Evolutionary conservation across 2,329 filamentous ascomycete species (phyloP).

Genomic region (Nigrospora oryzae): DNA sequence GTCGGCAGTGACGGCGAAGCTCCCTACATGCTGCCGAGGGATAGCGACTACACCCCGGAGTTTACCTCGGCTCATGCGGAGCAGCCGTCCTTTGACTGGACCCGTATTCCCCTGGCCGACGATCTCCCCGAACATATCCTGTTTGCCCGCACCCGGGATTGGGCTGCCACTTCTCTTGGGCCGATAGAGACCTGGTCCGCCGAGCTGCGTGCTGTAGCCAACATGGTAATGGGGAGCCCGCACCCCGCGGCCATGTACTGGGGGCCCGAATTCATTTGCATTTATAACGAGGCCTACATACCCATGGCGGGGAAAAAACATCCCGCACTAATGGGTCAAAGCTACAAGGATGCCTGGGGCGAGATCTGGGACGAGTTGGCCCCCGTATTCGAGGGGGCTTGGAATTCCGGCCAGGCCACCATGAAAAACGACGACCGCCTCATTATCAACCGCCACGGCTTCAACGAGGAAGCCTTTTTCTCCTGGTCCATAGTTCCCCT

Average conservation of each 20-base stretch:
- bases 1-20: conserved; percentile 13
- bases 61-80: conserved; percentile 13
- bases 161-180: conserved; percentile 64
- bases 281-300: conserved; percentile 68
- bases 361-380: conserved; percentile 69
- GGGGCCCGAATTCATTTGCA: conserved; percentile 60
- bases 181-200: conserved; percentile 66
- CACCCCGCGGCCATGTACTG: conserved; percentile 74
- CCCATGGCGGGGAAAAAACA: conserved; percentile 70
- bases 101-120: conserved; percentile 55
- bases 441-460: conserved; percentile 62
- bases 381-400: conserved; percentile 59
- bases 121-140: conserved; percentile 62
- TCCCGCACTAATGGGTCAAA: conserved; percentile 64
- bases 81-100: conserved; percentile 71
- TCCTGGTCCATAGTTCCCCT: conserved; percentile 76
- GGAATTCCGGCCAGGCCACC: conserved; percentile 63
- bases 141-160: conserved; percentile 65
- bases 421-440: conserved; percentile 80
- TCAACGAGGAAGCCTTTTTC: conserved; percentile 73
- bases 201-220: conserved; percentile 70
- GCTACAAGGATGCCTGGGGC: conserved; percentile 59
- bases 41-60: conserved; percentile 13
- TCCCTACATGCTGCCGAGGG: conserved; percentile 8
- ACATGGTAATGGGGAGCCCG: conserved; percentile 72